These are phyloP conservation scores for Aspergillus hancockii DNA, from an alignment of 495 filamentous ascomycete genomes.

Conservation along the genomic window DNA sequence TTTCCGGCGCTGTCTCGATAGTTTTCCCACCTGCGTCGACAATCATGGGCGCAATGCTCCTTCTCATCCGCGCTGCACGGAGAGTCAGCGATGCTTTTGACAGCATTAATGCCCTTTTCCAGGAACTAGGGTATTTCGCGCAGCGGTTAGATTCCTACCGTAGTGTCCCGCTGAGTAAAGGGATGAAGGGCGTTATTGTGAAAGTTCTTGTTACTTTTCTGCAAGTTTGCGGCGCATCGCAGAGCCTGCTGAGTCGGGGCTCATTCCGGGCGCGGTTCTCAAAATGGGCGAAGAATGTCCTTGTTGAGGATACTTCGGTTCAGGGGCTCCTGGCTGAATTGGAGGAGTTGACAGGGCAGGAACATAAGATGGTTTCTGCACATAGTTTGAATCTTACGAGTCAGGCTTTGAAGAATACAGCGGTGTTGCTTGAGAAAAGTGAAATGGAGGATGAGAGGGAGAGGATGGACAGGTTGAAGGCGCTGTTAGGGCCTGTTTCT, in stretches of 20 bases:
- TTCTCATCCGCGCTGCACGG: slow-evolving; percentile 26
- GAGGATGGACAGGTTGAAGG: too few species aligned
- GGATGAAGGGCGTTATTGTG: too few species aligned
- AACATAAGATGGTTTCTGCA: too few species aligned
- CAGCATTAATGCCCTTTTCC: slow-evolving; percentile 22
- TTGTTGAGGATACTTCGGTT: slow-evolving; percentile 11
- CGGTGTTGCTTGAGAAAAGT: too few species aligned
- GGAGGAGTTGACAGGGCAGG: too few species aligned
- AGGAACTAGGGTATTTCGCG: slow-evolving; percentile 27
- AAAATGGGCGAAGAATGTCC: slow-evolving; percentile 8
- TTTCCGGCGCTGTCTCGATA: slow-evolving; percentile 1
- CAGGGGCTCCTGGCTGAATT: too few species aligned
- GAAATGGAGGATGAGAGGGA: too few species aligned
- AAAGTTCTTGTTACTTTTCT: too few species aligned
- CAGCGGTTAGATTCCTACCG: not conserved
- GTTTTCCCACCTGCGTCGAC: slow-evolving; percentile 28
- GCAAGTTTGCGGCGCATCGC: slow-evolving; percentile 22
- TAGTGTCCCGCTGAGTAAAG: too few species aligned
- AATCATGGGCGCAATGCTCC: slow-evolving; percentile 30
- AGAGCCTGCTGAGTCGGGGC: slow-evolving; percentile 13
- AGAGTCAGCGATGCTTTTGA: slow-evolving; percentile 29
- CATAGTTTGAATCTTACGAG: too few species aligned
- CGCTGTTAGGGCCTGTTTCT: too few species aligned
- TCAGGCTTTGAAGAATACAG: too few species aligned
- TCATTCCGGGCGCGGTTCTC: slow-evolving; percentile 15